These are phyloP conservation scores for Vitis rotundifolia DNA, from an alignment of 164 flowering plant species.

Conservation along the genomic window DNA sequence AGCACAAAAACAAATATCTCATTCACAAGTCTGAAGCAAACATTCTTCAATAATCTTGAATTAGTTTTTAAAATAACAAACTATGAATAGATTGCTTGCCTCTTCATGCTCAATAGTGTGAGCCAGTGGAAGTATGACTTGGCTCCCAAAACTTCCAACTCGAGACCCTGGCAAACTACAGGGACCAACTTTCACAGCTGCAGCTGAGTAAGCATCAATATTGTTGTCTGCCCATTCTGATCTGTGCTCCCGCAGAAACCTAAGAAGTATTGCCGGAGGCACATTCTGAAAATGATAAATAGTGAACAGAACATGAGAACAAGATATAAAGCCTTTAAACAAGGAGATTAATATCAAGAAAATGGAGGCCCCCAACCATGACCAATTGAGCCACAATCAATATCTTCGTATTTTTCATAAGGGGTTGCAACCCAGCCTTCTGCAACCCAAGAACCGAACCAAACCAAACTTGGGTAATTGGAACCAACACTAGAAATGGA, in stretches of 20 bases:
- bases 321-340: background rate
- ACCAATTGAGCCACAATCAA: no score
- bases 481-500: no score
- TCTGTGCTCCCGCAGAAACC: constrained; percentile 92
- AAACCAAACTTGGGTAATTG: no score
- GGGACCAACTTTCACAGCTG: constrained; percentile 79
- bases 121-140: constrained; percentile 88
- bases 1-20: background rate
- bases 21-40: background rate
- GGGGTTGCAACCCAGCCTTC: no score
- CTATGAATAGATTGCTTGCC: constrained; percentile 36
- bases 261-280: constrained; percentile 89
- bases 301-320: background rate
- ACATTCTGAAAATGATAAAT: constrained; percentile 68
- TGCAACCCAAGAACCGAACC: no score
- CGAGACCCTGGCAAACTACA: constrained; percentile 69
- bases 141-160: constrained; percentile 73
- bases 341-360: no score
- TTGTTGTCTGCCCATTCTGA: constrained; percentile 97
- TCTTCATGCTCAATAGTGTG: constrained; percentile 97
- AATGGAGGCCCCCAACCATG: no score
- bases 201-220: constrained; percentile 88
- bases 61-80: background rate
- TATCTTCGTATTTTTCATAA: no score
- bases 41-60: no score